Percentiles rank a stretch among this genome's conserved stretches.
phyloP scores from a whole-genome alignment of 1,139 yeast species.

The Geotrichum carabidarum region DNA sequence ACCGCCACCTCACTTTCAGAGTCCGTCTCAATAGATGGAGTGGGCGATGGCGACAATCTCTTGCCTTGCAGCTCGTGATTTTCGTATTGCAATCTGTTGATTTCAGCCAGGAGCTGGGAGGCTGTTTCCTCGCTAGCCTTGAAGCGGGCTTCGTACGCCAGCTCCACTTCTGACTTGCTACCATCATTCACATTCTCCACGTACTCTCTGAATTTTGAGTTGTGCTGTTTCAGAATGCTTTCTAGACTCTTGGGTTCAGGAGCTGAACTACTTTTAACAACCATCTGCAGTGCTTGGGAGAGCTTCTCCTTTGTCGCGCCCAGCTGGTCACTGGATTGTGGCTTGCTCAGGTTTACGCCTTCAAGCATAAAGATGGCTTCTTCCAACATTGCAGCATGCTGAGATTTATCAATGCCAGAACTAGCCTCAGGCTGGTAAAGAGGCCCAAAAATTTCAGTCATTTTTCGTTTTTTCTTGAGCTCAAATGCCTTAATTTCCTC shows the following conservation, averaged over 20 bases:
- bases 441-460: constrained; percentile 22
- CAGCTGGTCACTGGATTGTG: constrained; percentile 1
- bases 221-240: constrained; percentile 10
- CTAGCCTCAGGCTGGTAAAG: constrained; percentile 8
- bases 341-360: neutral
- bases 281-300: neutral
- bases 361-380: constrained; percentile 7
- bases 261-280: neutral
- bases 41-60: neutral
- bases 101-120: constrained; percentile 25
- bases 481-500: constrained; percentile 6
- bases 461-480: constrained; percentile 20
- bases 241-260: neutral
- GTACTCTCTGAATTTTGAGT: constrained; percentile 10
- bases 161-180: constrained; percentile 16
- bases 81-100: constrained; percentile 23
- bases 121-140: constrained; percentile 28
- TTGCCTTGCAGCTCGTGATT: constrained; percentile 20
- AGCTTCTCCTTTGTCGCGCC: constrained; percentile 9
- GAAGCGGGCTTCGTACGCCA: constrained; percentile 23
- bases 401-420: neutral
- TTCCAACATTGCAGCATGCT: constrained; percentile 2
- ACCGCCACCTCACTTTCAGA: constrained; percentile 4
- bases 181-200: constrained; percentile 12
- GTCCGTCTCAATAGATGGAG: neutral